phyloP scores from a whole-genome alignment of 352 stramenopile genomes.

The Globisporangium cylindrosporum region DNA sequence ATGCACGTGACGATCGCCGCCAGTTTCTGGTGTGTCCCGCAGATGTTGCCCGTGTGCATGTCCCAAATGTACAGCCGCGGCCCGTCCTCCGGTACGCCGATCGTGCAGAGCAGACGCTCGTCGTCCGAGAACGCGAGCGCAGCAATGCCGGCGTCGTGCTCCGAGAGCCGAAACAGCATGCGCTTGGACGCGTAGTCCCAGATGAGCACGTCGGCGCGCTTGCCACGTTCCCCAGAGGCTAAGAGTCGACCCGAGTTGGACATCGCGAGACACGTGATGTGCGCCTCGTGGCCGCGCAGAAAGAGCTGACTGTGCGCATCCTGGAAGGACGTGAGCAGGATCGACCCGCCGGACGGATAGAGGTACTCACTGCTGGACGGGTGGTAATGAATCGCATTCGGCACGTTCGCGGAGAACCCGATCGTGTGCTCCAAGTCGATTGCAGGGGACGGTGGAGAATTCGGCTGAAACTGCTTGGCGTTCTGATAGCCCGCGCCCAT shows the following conservation, averaged over 20 bases:
- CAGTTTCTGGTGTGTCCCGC: conserved; percentile 78
- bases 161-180: conserved; percentile 81
- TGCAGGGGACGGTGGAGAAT: background rate
- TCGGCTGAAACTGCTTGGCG: conserved; percentile 8
- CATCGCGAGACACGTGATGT: conserved; percentile 81
- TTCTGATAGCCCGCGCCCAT: background rate
- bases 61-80: conserved; percentile 89
- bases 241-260: conserved; percentile 73
- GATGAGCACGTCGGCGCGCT: conserved; percentile 84
- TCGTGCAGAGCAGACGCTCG: conserved; percentile 80
- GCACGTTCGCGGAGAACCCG: conserved; percentile 71
- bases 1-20: conserved; percentile 52
- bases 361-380: conserved; percentile 79
- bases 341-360: conserved; percentile 83
- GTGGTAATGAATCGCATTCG: conserved; percentile 85
- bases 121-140: conserved; percentile 90
- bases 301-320: conserved; percentile 85
- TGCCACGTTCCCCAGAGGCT: conserved; percentile 81
- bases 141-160: conserved; percentile 90
- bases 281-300: conserved; percentile 77
- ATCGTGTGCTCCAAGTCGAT: conserved; percentile 94
- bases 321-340: conserved; percentile 75
- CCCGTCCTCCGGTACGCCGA: conserved; percentile 75
- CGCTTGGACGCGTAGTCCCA: conserved; percentile 80
- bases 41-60: conserved; percentile 84